Conservation (phyloP, 495 filamentous ascomycete species). For the Penicillium bovifimosum region DNA sequence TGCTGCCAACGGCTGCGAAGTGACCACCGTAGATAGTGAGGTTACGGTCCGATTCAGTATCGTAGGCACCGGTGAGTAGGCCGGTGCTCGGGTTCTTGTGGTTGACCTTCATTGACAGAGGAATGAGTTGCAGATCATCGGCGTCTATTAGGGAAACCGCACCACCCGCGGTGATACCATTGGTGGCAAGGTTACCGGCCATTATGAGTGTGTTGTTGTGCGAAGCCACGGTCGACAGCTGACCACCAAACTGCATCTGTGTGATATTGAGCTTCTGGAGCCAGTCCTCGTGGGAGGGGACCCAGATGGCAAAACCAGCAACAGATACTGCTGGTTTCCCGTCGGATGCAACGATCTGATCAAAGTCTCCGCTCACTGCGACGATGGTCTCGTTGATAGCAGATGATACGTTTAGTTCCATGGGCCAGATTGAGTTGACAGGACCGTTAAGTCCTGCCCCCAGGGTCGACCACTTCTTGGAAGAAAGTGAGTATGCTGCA, state of each 20-base stretch:
- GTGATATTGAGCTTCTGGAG: slow-evolving; percentile 68
- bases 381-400: slow-evolving; percentile 67
- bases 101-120: slow-evolving; percentile 62
- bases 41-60: slow-evolving; percentile 62
- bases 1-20: slow-evolving; percentile 64
- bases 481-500: slow-evolving; percentile 65
- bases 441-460: slow-evolving; percentile 82
- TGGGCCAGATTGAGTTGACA: slow-evolving; percentile 65
- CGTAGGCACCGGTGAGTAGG: slow-evolving; percentile 71
- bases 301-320: slow-evolving; percentile 83
- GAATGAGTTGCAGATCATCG: slow-evolving; percentile 41
- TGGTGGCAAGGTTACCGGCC: slow-evolving; percentile 71
- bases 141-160: slow-evolving; percentile 57
- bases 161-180: slow-evolving; percentile 60
- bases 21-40: slow-evolving; percentile 85
- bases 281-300: slow-evolving; percentile 87
- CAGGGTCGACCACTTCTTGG: slow-evolving; percentile 68
- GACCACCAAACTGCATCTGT: slow-evolving; percentile 61
- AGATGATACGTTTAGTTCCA: slow-evolving; percentile 73
- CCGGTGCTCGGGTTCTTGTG: slow-evolving; percentile 51
- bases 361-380: slow-evolving; percentile 76
- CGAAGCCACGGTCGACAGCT: slow-evolving; percentile 61
- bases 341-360: slow-evolving; percentile 60
- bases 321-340: slow-evolving; percentile 54
- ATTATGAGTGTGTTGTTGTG: slow-evolving; percentile 61